A percentile compares a stretch with the other conserved stretches of the same genome.
phyloP scores from a whole-genome alignment of 345 rosid species.

The Arabidopsis arenosa region DNA sequence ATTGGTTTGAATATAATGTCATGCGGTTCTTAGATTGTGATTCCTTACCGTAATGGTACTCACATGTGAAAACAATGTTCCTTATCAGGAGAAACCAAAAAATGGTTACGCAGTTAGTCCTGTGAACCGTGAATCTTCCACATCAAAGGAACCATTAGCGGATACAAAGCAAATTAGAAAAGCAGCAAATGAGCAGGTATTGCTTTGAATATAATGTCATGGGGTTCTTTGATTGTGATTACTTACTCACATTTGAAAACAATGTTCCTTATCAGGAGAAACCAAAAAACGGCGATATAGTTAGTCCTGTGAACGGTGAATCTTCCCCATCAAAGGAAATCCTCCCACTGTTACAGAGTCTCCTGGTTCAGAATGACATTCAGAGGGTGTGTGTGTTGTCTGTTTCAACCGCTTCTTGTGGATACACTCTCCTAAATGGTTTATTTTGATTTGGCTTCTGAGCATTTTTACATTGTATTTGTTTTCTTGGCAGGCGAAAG shows the following conservation, averaged over 20 bases:
- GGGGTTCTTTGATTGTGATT: background rate
- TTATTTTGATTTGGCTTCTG: background rate
- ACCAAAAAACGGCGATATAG: constrained; percentile 48
- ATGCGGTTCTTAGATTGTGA: background rate
- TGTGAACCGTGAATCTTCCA: constrained; percentile 47
- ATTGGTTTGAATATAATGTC: constrained; percentile 8
- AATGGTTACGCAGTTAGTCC: constrained; percentile 46
- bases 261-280: constrained; percentile 53
- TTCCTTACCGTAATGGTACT: background rate
- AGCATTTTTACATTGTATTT: constrained; percentile 26
- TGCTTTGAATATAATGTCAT: constrained; percentile 15
- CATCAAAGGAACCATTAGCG: constrained; percentile 32
- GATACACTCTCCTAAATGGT: constrained; percentile 4
- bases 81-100: constrained; percentile 60
- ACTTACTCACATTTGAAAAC: constrained; percentile 4
- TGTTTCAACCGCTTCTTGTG: constrained; percentile 4
- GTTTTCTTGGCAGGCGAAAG: constrained; percentile 70
- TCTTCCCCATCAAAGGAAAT: constrained; percentile 49
- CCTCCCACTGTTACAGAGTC: constrained; percentile 69
- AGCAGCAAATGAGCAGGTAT: constrained; percentile 25
- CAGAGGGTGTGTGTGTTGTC: constrained; percentile 64
- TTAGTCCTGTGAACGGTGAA: constrained; percentile 47
- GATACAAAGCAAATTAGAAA: constrained; percentile 9
- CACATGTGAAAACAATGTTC: background rate
- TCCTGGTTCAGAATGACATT: constrained; percentile 72